These are phyloP conservation scores for Aspergillus pseudoglaucus DNA, from an alignment of 2,329 filamentous ascomycete genomes.

Conservation along the genomic window DNA sequence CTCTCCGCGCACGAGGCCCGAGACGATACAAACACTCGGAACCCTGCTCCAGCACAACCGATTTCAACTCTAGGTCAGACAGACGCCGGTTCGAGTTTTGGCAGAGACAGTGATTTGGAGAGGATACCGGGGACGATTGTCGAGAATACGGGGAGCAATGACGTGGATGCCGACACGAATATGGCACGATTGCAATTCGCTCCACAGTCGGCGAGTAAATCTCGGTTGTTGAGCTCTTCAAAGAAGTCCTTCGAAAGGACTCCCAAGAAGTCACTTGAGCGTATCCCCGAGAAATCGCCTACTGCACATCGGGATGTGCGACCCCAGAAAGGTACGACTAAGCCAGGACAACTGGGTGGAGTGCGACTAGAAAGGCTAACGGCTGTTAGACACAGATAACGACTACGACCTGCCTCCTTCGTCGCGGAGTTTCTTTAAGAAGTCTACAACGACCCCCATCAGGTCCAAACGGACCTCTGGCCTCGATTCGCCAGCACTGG, in stretches of 20 bases:
- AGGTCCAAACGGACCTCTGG: slow-evolving; percentile 13
- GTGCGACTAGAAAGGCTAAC: slow-evolving; percentile 5
- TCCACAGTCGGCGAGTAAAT: slow-evolving; percentile 34
- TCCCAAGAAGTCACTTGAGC: slow-evolving; percentile 15
- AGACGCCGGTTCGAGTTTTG: slow-evolving; percentile 2
- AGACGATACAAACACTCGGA: slow-evolving; percentile 5
- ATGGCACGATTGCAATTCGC: slow-evolving; percentile 42
- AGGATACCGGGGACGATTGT: slow-evolving; percentile 7
- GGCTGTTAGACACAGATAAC: slow-evolving; percentile 6
- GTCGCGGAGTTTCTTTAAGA: slow-evolving; percentile 7
- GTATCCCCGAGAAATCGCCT: slow-evolving; percentile 7
- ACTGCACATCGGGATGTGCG: slow-evolving; percentile 3
- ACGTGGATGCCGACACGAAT: slow-evolving; percentile 20
- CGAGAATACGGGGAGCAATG: slow-evolving; percentile 19
- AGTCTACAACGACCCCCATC: slow-evolving; percentile 15
- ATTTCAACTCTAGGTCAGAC: slow-evolving; percentile 2
- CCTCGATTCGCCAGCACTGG: slow-evolving; percentile 13
- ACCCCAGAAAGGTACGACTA: slow-evolving; percentile 19
- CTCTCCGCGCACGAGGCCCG: slow-evolving; percentile 20
- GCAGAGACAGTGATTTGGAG: neutral
- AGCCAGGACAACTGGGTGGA: neutral
- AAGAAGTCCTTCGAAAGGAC: slow-evolving; percentile 15
- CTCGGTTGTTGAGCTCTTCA: slow-evolving; percentile 32
- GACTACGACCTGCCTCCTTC: slow-evolving; percentile 13
- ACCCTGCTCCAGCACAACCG: slow-evolving; percentile 1